Evolutionary conservation across 352 stramenopile genomes (phyloP).

Genomic region (Thalassiosira sp.): DNA sequence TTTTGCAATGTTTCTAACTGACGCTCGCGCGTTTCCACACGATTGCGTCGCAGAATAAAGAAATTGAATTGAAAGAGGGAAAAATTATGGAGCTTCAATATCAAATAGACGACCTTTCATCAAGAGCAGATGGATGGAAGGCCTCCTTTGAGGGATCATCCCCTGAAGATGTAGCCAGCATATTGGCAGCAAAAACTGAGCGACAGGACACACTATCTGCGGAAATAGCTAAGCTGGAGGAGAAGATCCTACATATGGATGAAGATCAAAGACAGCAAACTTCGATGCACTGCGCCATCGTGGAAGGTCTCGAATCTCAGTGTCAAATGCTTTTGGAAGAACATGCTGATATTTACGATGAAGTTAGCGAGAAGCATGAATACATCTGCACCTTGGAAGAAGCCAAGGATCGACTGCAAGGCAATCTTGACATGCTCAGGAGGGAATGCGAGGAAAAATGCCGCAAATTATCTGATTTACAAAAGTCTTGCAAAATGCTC

Average conservation of each 20-base stretch:
- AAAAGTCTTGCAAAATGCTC: conserved; percentile 30
- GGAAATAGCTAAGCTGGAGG: conserved; percentile 41
- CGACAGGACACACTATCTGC: conserved; percentile 26
- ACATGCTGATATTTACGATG: conserved; percentile 27
- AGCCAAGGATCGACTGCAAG: conserved; percentile 29
- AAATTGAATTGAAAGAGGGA: conserved; percentile 47
- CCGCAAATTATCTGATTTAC: conserved; percentile 30
- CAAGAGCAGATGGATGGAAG: conserved; percentile 36
- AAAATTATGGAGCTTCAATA: conserved; percentile 48
- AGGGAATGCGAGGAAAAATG: conserved; percentile 37
- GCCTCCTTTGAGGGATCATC: conserved; percentile 17
- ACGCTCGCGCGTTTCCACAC: not conserved
- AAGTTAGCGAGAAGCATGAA: conserved; percentile 28
- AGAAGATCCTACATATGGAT: conserved; percentile 37
- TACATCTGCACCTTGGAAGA: conserved; percentile 50
- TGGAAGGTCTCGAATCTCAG: conserved; percentile 46
- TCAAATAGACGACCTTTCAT: conserved; percentile 45
- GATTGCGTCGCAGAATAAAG: conserved; percentile 29
- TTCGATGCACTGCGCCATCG: conserved; percentile 51
- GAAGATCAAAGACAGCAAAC: conserved; percentile 41
- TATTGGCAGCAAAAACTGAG: conserved; percentile 16
- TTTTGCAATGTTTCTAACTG: not conserved
- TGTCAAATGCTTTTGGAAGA: conserved; percentile 46
- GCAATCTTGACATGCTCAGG: conserved; percentile 20
- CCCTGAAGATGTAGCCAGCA: conserved; percentile 10